A percentile compares a stretch with the other conserved stretches of the same genome.
phyloP scores from a whole-genome alignment of 257 asterid species.

The Penstemon eatonii region DNA sequence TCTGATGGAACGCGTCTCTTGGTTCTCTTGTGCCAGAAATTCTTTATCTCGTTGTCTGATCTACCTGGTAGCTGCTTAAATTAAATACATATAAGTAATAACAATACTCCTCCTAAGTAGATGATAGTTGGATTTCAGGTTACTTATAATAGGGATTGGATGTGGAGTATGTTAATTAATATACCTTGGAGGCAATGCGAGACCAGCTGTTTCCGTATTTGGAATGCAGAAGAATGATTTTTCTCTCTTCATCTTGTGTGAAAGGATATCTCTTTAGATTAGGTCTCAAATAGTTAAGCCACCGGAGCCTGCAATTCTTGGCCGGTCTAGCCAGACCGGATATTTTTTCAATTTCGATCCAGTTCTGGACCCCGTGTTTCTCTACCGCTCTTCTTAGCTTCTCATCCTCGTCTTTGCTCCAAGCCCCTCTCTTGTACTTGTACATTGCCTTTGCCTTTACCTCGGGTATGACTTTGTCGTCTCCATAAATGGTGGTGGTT shows the following conservation, averaged over 20 bases:
- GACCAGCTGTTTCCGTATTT: slow-evolving; percentile 62
- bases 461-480: background rate
- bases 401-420: slow-evolving; percentile 69
- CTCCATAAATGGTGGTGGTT: background rate
- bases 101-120: background rate
- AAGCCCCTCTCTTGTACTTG: slow-evolving; percentile 59
- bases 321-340: slow-evolving; percentile 52
- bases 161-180: too few species aligned
- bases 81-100: background rate
- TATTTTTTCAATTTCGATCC: slow-evolving; percentile 43
- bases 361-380: slow-evolving; percentile 43
- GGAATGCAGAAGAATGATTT: slow-evolving; percentile 47
- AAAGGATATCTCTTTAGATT: slow-evolving; percentile 50
- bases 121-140: background rate
- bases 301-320: slow-evolving; percentile 59
- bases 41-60: slow-evolving; percentile 64
- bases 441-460: slow-evolving; percentile 18
- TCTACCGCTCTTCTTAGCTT: slow-evolving; percentile 45
- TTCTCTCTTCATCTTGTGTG: slow-evolving; percentile 42
- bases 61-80: slow-evolving; percentile 56
- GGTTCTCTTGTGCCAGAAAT: slow-evolving; percentile 62
- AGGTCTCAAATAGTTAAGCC: slow-evolving; percentile 62
- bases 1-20: slow-evolving; percentile 47
- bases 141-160: background rate
- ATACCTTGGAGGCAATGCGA: slow-evolving; percentile 55